These are phyloP conservation scores for Staphylotrichum longicolle DNA, from an alignment of 495 filamentous ascomycete genomes.

Conservation along the genomic window DNA sequence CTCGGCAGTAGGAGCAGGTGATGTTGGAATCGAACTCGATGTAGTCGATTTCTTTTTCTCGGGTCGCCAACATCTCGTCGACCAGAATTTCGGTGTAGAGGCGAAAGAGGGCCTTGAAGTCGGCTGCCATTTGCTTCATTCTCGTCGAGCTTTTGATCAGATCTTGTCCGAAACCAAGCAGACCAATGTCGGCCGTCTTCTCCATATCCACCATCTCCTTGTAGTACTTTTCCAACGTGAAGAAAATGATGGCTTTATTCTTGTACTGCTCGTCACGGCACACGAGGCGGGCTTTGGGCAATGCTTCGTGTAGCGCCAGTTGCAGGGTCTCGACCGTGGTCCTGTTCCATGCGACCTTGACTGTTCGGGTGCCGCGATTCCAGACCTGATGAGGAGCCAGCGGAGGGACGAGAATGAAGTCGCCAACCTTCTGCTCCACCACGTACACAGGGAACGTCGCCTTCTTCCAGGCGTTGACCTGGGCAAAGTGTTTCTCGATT, in stretches of 20 bases:
- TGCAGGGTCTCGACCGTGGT: conserved; percentile 88
- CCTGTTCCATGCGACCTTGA: conserved; percentile 98
- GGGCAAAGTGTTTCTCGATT: conserved; percentile 92
- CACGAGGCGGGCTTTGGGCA: conserved; percentile 83
- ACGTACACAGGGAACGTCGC: conserved; percentile 90
- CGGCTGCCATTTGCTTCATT: conserved; percentile 64
- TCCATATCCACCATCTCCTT: conserved; percentile 56
- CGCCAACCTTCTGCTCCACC: conserved; percentile 87
- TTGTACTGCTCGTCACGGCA: conserved; percentile 99
- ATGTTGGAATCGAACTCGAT: conserved; percentile 81
- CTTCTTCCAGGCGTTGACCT: conserved; percentile 86
- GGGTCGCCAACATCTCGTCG: conserved; percentile 75
- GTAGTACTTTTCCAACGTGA: conserved; percentile 75
- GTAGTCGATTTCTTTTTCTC: conserved; percentile 66
- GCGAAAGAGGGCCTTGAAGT: conserved; percentile 74
- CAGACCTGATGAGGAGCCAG: conserved; percentile 97
- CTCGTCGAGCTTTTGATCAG: conserved; percentile 52
- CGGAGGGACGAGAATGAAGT: conserved; percentile 94
- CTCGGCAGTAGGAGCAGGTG: conserved; percentile 91
- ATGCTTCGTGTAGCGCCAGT: conserved; percentile 77
- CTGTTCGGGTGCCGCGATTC: conserved; percentile 91
- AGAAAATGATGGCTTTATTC: conserved; percentile 92
- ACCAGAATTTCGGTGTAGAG: conserved; percentile 76
- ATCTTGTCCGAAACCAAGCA: conserved; percentile 46
- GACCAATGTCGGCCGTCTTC: conserved; percentile 40